Base-by-base conservation (phyloP, 306 rosid genomes). In the Clitoria ternatea region DNA sequence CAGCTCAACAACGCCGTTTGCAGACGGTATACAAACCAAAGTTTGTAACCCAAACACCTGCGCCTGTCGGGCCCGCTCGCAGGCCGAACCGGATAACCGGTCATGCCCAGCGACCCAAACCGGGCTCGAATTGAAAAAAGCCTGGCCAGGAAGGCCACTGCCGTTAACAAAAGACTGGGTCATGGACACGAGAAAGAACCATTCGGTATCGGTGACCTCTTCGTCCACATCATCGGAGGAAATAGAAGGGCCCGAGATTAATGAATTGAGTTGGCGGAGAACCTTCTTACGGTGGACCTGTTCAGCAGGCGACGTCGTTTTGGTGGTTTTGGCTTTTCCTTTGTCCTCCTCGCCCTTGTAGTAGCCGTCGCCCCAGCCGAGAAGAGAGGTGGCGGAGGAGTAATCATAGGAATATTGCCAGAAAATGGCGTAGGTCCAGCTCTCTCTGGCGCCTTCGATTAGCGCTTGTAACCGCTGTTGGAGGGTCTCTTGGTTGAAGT, bases 291-390 rank as follows among this genome's bases (percentile, higher is more conserved):
- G 81, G 71, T 91, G 89, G 70, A 87, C 92, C 72, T 94, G 97
- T 57, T 94, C 99, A 0, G 78, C 81, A 0, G 74, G 40, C 1
- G 97, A 81, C 1, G 81, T 75, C 13, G 73, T 66, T 66, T 85
- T 81, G 19, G 72, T 87, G 1, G 63, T 29, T n/a, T 72, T 90
- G 1, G 62, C 70, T 18, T 82, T 84, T 0, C 39, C 66, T 63
- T 88, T 88, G 27, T 84, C 90, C 29, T 88, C 93, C 10, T 94
- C 96, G 9, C 97, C 99, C 48, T 87, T 94, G 61, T 94, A 94
- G 60, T 91, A 94, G 0, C 97, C 97, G 17, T 94, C 97, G 0
- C 97, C 99, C 97, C 99, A 94, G 1, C 92, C 97, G 18, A 94
- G 84, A 1, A 91, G 81, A 0, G 92, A 49, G 4, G 66, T 0